A percentile compares a stretch with the other conserved stretches of the same genome.
Evolutionary conservation across 2,329 filamentous ascomycete species (phyloP).

Genomic region (Myriangium duriaei): DNA sequence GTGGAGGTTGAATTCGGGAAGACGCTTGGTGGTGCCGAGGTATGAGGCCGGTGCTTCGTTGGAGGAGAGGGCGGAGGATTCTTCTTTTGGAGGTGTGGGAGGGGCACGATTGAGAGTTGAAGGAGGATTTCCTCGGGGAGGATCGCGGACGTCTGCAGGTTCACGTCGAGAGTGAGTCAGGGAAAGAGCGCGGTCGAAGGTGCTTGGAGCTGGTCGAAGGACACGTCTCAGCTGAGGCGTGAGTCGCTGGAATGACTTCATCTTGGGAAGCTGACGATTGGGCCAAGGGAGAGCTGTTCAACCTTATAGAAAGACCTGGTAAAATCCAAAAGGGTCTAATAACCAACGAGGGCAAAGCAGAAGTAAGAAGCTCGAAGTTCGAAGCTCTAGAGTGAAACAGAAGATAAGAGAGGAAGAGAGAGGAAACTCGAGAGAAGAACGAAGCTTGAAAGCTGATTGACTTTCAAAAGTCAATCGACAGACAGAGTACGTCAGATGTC

Average conservation of each 20-base stretch:
- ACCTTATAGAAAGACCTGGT: too few relatives aligned
- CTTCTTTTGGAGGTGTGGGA: constrained; percentile 20
- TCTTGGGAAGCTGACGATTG: not conserved
- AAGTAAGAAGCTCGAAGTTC: too few relatives aligned
- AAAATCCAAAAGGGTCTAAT: too few relatives aligned
- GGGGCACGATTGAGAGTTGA: constrained; percentile 18
- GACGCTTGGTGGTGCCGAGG: constrained; percentile 26
- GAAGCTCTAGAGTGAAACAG: too few relatives aligned
- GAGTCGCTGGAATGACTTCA: constrained; percentile 3
- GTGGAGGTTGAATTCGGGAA: constrained; percentile 65
- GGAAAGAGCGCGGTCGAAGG: not conserved
- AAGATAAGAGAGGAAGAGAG: too few relatives aligned
- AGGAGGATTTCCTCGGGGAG: constrained; percentile 20
- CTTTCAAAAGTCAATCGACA: too few relatives aligned
- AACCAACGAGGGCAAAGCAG: too few relatives aligned
- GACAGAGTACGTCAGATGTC: too few relatives aligned
- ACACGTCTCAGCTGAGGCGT: not conserved
- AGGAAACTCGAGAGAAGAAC: too few relatives aligned
- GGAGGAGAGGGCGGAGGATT: constrained; percentile 20
- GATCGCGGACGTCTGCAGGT: constrained; percentile 17
- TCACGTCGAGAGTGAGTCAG: constrained; percentile 2
- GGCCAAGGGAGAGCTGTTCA: too few relatives aligned
- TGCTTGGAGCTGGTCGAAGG: not conserved
- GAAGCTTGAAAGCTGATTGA: too few relatives aligned
- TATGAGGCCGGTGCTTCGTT: constrained; percentile 20